phyloP scores from a whole-genome alignment of 768 basidiomycete species.

The Plicaturopsis crispa region DNA sequence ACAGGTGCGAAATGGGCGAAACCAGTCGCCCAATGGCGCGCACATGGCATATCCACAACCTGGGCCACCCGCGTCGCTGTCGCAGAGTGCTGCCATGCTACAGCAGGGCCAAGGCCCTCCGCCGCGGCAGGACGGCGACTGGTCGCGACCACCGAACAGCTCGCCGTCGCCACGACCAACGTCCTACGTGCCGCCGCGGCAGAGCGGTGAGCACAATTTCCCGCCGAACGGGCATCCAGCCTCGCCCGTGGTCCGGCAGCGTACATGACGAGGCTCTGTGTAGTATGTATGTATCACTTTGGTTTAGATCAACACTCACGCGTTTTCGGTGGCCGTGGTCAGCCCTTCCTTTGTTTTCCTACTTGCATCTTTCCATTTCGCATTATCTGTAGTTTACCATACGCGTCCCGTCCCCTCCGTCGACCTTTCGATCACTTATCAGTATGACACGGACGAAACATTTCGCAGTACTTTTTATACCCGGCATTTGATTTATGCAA shows the following conservation, averaged over 20 bases:
- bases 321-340: slow-evolving; percentile 8
- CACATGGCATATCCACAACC: slow-evolving; percentile 38
- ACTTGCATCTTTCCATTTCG: slow-evolving; percentile 30
- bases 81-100: slow-evolving; percentile 35
- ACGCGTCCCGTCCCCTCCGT: slow-evolving; percentile 12
- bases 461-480: slow-evolving; percentile 57
- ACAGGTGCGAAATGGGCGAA: slow-evolving; percentile 28
- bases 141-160: slow-evolving; percentile 23
- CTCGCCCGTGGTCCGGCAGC: slow-evolving; percentile 39
- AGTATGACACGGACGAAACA: slow-evolving; percentile 55
- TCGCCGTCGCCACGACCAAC: slow-evolving; percentile 37
- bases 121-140: slow-evolving; percentile 34
- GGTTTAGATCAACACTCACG: slow-evolving; percentile 9
- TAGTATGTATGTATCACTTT: slow-evolving; percentile 9
- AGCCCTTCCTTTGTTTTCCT: slow-evolving; percentile 20
- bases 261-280: slow-evolving; percentile 27
- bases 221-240: slow-evolving; percentile 35
- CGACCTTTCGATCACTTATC: slow-evolving; percentile 26
- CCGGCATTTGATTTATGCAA: too few species aligned
- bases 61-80: slow-evolving; percentile 35
- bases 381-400: slow-evolving; percentile 61
- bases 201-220: slow-evolving; percentile 35
- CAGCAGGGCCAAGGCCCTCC: slow-evolving; percentile 33
- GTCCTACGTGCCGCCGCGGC: slow-evolving; percentile 40
- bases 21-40: slow-evolving; percentile 31